Base-by-base conservation (phyloP, 169 alveolate species). In the Plasmodium gallinaceum region DNA sequence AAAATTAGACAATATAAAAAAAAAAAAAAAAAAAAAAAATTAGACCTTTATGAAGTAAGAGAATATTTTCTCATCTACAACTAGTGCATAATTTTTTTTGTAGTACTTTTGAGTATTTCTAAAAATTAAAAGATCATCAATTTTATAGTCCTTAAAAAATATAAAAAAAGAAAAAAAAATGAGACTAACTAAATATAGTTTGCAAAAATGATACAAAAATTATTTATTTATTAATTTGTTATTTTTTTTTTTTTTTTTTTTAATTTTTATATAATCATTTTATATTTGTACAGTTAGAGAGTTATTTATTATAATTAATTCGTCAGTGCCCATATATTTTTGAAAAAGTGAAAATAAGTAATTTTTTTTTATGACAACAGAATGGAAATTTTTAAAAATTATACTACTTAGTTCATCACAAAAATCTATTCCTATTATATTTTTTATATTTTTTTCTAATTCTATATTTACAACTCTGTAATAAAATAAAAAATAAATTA, bases 61-160 rank as follows among this genome's bases (percentile, higher is more conserved):
- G 66, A 52, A 80, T 51, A 42, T 57, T 24, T 51, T 74, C 58
- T 51, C 72, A 42, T 80, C 90, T 26, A 51, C 46, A 80, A 80
- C 62, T 46, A 80, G 6, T 8, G 64, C 42, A 46, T 80, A 22
- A 37, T 64, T 80, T 26, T 58, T 70, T 68, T 51, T 80, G 64
- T 80, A 52, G 45, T 66, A 66, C 18, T 66, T 68, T 61, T 80
- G 54, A 14, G 20, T 5, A 62, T 75, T 54, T 57, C 64, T 75
- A 69, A 75, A 62, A 66, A 80, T 80, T 66, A 80, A 68, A 26
- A 80, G 45, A 43, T 80, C 90, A 58, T 80, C 80, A 14, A 68
- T 54, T 51, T 66, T 80, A 51, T 80, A 80, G 37, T 80, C 54
- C 90, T 80, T 57, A 66, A 69, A 46, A 32, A 60, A 22, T 5